A percentile compares a stretch with the other conserved stretches of the same genome.
These are phyloP conservation scores for Sanchytrium tribonematis DNA, from an alignment of 371 early-diverging fungal species.

Conservation along the genomic window DNA sequence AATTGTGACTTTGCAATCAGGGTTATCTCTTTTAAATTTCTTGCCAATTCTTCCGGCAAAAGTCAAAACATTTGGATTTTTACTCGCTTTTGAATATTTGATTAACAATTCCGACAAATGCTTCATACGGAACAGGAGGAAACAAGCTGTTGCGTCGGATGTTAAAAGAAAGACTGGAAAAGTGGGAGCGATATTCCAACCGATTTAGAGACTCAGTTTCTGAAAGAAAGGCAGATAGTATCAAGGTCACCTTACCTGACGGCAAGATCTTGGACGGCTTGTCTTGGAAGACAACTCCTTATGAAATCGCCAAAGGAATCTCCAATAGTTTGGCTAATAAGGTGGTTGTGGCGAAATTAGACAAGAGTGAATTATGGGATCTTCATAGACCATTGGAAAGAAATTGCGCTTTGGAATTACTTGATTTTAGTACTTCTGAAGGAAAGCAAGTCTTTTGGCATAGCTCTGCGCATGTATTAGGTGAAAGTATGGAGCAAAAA, in stretches of 20 bases:
- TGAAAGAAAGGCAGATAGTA: conserved; percentile 26
- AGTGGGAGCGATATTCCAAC: not conserved
- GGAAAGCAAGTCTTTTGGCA: conserved; percentile 94
- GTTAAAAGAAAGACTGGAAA: not conserved
- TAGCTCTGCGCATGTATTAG: conserved; percentile 96
- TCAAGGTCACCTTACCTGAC: conserved; percentile 68
- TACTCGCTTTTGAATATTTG: not conserved
- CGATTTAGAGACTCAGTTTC: not conserved
- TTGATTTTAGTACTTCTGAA: conserved; percentile 83
- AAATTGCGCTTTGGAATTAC: conserved; percentile 52
- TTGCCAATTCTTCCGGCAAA: not conserved
- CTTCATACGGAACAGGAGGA: not conserved
- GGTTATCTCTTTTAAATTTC: not conserved
- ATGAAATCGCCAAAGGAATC: conserved; percentile 62
- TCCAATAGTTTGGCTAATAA: conserved; percentile 67
- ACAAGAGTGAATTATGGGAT: conserved; percentile 70
- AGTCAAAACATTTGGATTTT: not conserved
- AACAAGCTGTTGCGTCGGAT: not conserved
- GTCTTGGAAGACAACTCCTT: conserved; percentile 90
- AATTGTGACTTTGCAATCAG: not conserved
- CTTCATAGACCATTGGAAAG: conserved; percentile 55
- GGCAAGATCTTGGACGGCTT: conserved; percentile 49
- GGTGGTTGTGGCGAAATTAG: conserved; percentile 73
- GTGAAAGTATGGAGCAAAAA: conserved; percentile 88
- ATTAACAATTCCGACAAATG: not conserved